Conservation (phyloP, 768 basidiomycete genomes). For the Psilocybe subaeruginosa region DNA sequence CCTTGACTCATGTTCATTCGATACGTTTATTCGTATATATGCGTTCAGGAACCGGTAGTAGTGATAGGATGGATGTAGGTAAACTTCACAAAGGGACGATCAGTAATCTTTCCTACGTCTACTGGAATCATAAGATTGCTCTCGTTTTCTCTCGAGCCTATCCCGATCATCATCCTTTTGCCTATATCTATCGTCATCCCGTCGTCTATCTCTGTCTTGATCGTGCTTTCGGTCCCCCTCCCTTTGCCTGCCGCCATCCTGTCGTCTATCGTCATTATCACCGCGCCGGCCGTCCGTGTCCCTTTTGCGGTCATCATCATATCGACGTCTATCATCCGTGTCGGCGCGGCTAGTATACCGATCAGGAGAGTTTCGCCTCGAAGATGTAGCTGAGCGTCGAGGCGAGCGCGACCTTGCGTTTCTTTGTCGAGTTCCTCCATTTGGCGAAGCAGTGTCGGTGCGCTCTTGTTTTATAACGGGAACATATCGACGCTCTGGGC, state of each 20-base stretch:
- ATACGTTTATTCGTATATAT: neutral
- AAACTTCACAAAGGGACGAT: neutral
- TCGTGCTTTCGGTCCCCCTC: constrained; percentile 33
- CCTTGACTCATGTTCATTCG: no score
- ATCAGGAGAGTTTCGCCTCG: constrained; percentile 55
- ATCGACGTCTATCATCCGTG: constrained; percentile 14
- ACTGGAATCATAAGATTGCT: constrained; percentile 9
- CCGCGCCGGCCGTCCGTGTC: constrained; percentile 33
- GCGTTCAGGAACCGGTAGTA: neutral
- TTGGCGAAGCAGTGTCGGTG: constrained; percentile 22
- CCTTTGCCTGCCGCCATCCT: constrained; percentile 20
- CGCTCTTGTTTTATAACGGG: constrained; percentile 79
- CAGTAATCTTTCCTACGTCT: constrained; percentile 13
- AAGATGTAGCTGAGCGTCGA: constrained; percentile 41
- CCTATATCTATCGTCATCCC: constrained; percentile 33
- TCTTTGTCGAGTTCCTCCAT: constrained; percentile 32
- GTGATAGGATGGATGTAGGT: no score
- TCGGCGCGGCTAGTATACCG: constrained; percentile 22
- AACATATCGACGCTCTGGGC: constrained; percentile 77
- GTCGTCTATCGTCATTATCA: constrained; percentile 27
- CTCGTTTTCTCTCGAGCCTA: constrained; percentile 12
- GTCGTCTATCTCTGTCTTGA: constrained; percentile 31
- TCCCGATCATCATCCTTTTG: constrained; percentile 29
- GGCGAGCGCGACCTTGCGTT: constrained; percentile 42
- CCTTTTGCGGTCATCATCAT: constrained; percentile 26